These are phyloP conservation scores for Agastache rugosa DNA, from an alignment of 257 asterid genomes.

Conservation along the genomic window DNA sequence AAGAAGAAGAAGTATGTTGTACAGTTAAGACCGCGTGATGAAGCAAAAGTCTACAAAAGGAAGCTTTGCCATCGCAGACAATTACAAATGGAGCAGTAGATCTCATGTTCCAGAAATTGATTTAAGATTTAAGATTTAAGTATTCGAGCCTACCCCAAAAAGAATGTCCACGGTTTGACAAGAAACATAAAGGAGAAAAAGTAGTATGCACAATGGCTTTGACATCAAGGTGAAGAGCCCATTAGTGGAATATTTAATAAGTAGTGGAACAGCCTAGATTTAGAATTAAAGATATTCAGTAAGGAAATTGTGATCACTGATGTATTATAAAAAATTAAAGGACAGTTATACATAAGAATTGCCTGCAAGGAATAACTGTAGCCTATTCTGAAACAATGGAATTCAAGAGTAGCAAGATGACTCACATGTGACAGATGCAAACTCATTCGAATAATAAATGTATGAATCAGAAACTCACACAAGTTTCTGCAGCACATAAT, in stretches of 20 bases:
- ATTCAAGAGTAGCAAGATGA: neutral
- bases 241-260: neutral
- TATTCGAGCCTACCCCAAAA: neutral
- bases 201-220: neutral
- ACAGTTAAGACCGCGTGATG: neutral
- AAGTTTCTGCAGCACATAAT: constrained; percentile 75
- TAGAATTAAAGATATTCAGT: neutral
- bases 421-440: constrained; percentile 17
- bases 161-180: neutral
- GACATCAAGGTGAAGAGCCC: constrained; percentile 1
- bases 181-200: neutral
- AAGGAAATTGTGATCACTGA: constrained; percentile 20
- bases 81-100: neutral
- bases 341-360: neutral
- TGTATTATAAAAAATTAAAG: neutral
- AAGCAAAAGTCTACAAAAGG: neutral
- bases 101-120: constrained; percentile 17
- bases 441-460: constrained; percentile 27
- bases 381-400: neutral
- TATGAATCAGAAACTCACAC: constrained; percentile 65
- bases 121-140: constrained; percentile 26
- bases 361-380: neutral
- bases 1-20: neutral
- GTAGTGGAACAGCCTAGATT: neutral
- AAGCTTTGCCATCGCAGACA: neutral